phyloP scores from a whole-genome alignment of 2,329 filamentous ascomycete genomes.

The Exophiala alcalophila region DNA sequence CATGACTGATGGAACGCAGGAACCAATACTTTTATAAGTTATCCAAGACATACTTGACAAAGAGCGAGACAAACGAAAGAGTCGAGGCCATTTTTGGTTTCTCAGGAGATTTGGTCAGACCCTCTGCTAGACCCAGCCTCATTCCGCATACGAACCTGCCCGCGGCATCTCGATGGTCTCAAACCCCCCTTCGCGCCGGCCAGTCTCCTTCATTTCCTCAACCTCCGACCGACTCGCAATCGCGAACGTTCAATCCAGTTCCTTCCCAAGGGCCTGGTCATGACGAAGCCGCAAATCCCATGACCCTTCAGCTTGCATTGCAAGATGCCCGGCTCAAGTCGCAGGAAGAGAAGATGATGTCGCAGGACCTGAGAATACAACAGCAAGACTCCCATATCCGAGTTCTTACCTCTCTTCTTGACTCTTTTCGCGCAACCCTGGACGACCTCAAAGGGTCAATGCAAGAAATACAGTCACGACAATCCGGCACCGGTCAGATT shows the following conservation, averaged over 20 bases:
- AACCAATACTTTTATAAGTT: slow-evolving; percentile 29
- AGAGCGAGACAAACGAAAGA: slow-evolving; percentile 16
- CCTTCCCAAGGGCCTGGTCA: neutral
- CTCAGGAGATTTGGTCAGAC: slow-evolving; percentile 6
- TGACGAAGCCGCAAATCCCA: neutral
- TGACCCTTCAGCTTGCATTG: neutral
- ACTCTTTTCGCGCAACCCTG: slow-evolving; percentile 17
- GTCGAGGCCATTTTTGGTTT: slow-evolving; percentile 24
- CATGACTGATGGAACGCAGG: slow-evolving; percentile 3
- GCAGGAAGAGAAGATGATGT: slow-evolving; percentile 12
- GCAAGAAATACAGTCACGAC: slow-evolving; percentile 16
- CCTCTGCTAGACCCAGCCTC: slow-evolving; percentile 10
- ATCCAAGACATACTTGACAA: slow-evolving; percentile 27
- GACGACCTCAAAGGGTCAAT: slow-evolving; percentile 22
- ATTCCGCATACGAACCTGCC: slow-evolving; percentile 9
- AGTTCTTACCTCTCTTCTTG: slow-evolving; percentile 18
- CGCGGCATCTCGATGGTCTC: slow-evolving; percentile 9
- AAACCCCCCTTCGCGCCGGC: slow-evolving; percentile 10
- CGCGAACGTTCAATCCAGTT: slow-evolving; percentile 1
- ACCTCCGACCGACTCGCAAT: slow-evolving; percentile 3
- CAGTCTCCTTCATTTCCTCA: slow-evolving; percentile 9
- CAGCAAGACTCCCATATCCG: slow-evolving; percentile 23
- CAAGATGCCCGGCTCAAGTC: slow-evolving; percentile 3
- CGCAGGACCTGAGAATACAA: slow-evolving; percentile 14
- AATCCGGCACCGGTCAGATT: neutral